These are phyloP conservation scores for Camellia lanceoleosa DNA, from an alignment of 148 eudicot genomes.

Conservation along the genomic window DNA sequence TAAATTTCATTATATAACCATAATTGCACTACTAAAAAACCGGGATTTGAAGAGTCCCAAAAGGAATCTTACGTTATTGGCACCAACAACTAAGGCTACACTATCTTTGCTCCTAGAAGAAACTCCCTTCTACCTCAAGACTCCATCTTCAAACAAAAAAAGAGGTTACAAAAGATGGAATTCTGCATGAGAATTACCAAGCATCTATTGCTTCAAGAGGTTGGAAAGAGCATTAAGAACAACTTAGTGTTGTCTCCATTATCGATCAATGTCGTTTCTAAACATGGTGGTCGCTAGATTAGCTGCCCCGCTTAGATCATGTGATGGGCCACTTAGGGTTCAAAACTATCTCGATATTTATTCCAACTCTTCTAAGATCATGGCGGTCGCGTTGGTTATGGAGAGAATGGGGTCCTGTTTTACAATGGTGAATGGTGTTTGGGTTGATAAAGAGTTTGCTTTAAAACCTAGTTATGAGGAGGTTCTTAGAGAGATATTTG, in stretches of 20 bases:
- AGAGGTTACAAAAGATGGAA: not conserved
- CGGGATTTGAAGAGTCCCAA: too few species aligned
- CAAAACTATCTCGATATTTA: not conserved
- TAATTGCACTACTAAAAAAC: too few species aligned
- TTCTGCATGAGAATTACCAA: not conserved
- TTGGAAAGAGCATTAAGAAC: not conserved
- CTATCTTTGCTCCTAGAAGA: not conserved
- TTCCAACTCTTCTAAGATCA: not conserved
- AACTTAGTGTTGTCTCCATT: not conserved
- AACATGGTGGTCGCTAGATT: conserved; percentile 1
- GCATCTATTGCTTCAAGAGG: not conserved
- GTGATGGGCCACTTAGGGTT: not conserved
- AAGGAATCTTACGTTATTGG: too few species aligned
- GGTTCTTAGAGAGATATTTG: not conserved
- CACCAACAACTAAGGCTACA: not conserved
- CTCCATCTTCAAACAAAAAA: too few species aligned
- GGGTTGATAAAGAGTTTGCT: not conserved
- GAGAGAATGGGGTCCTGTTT: not conserved
- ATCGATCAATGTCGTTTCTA: conserved; percentile 10
- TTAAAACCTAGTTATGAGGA: not conserved
- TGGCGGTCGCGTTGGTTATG: not conserved
- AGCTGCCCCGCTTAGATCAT: not conserved
- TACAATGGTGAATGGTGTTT: conserved; percentile 13
- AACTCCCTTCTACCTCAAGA: not conserved
- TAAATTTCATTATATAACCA: too few species aligned